Base-by-base conservation (phyloP, 805 yeast genomes). In the Torulaspora delbrueckii region DNA sequence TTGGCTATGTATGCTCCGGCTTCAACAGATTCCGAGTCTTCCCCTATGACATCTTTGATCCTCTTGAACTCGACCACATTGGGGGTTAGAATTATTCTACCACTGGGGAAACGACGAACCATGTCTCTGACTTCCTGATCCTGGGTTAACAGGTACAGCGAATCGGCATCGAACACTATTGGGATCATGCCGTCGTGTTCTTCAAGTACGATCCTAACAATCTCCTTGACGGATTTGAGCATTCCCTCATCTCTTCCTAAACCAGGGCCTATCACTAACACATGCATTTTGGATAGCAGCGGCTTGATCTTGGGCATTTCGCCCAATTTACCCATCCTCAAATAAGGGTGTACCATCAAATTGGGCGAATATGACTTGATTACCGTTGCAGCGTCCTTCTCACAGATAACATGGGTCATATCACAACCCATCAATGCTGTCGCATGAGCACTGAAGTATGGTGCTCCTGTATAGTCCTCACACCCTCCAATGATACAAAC, bases 381-480 rank as follows among this genome's bases (percentile, higher is more conserved):
- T 5, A 87, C 82, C 0, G 83, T 68, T 0, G 86, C 90, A 0
- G 97, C 97, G 25, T 70, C 67, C 41, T 69, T 65, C 54, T 88
- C 95, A 68, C 98, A 93, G n/a, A 93, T 74, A 8, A 91, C 75
- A 65, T 91, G 98, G 30, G 91, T 77, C 69, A 93, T 72, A 62
- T 91, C 99, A 43, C 89, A 83, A 0, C 99, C 99, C 40, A 84
- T 74, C 30, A 84, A 67, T 2, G 95, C 86, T 1, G 95, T 79
- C 1, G 96, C 85, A 62, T 85, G 84, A 4, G 95, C 85, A 28
- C 95, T 77, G 63, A 93, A 93, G 65, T 74, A 93, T 1, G 98
- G 98, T 0, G 99, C 99, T 0, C 99, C 99, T 0, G 97, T 90
- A 63, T 89, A 91, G 63, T 91, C 97, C 63, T 86, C 90, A 63